phyloP scores from a whole-genome alignment of 164 flowering plant species.

The Stephania cephalantha region DNA sequence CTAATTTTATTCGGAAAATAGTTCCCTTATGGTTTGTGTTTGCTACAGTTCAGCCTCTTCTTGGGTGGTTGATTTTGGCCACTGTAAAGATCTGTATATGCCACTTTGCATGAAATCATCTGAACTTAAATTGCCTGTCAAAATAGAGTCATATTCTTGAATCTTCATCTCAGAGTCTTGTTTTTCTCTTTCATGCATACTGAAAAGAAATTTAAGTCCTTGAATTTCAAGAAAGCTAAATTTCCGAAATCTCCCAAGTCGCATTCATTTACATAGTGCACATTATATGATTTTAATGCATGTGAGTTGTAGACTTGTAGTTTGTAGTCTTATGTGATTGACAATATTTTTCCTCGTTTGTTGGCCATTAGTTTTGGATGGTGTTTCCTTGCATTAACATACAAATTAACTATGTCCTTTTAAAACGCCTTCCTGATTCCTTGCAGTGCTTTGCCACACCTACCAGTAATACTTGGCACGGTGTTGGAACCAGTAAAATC shows the following conservation, averaged over 20 bases:
- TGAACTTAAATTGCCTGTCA: no score
- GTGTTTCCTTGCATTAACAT: neutral
- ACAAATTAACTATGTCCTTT: neutral
- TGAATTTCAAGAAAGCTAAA: no score
- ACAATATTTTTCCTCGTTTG: neutral
- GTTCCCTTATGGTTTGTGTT: neutral
- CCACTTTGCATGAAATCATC: neutral
- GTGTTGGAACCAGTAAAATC: neutral
- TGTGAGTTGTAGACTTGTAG: neutral
- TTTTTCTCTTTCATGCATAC: no score
- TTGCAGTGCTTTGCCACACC: neutral
- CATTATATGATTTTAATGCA: no score
- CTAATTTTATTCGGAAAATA: neutral
- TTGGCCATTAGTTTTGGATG: neutral
- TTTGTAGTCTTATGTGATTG: neutral
- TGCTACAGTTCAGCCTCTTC: no score
- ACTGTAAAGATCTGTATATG: no score
- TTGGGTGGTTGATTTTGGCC: no score
- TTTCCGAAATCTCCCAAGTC: no score
- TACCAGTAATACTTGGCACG: neutral
- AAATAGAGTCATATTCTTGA: no score
- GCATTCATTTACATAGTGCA: no score
- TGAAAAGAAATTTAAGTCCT: no score
- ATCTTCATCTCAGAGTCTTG: no score
- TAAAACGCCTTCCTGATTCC: neutral